Base-by-base conservation (phyloP, 495 filamentous ascomycete genomes). In the Hyphodiscus hymeniophilus region DNA sequence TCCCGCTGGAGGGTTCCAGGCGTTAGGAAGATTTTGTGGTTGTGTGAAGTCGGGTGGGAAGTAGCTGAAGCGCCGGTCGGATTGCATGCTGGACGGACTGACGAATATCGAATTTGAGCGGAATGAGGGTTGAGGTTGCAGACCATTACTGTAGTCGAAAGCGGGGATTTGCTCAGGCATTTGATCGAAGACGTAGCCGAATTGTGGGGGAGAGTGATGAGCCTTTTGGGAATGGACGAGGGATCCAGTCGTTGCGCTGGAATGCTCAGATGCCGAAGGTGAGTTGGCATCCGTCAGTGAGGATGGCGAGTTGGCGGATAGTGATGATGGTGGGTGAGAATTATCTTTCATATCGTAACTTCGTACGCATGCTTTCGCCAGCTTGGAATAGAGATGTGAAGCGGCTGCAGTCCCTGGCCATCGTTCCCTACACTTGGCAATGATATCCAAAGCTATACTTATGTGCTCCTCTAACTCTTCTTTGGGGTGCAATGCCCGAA, bases 401-500 rank as follows among this genome's bases (percentile, higher is more conserved):
- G 89, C 89, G n/a, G 86, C 84, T 41, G 80, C 73, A 8, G 89
- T 85, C 20, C 90, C 91, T 0, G 91, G 91, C 91, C 91, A 95
- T 21, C 87, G 76, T 55, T 88, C 81, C 2, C 84, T 81, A 43
- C 87, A 82, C 38, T 79, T 76, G 17, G 76, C 66, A 42, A 97
- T 83, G 12, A 81, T 77, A 45, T 91, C 82, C 24, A 95, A 60
- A 3, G 85, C 85, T 28, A 77, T 74, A 21, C 80, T 70, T 17
- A 94, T 71, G 47, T 86, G 72, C 22, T 73, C 66, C 59, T 88
- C 79, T 10, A 94, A 78, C 55, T 89, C 80, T 32, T 85, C 80
- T 20, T 77, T 76, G 12, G 67, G 57, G 62, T 94, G 80, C 21
- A 76, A 65, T 38, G 69, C 70, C 18, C 91, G 84, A 38, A 95